Percentiles rank a stretch among this genome's conserved stretches.
Conservation (phyloP, 2,329 filamentous ascomycete species). For the Hypoxylon sp. region DNA sequence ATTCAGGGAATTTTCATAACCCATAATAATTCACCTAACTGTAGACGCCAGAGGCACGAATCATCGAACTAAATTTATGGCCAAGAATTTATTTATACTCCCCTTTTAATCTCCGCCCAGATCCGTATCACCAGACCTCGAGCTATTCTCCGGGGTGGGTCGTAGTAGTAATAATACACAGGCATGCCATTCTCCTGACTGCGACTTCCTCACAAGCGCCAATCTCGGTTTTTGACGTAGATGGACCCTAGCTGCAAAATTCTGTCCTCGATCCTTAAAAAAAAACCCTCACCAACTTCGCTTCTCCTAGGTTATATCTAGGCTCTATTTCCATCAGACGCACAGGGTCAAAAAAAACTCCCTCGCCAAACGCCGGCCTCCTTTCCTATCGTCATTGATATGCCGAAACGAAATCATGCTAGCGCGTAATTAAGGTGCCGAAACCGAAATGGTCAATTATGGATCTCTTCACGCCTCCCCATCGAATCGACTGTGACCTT, state of each 20-base stretch:
- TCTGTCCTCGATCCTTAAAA: conserved; percentile 23
- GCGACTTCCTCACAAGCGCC: conserved; percentile 26
- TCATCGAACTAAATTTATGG: neutral
- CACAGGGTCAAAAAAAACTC: conserved; percentile 44
- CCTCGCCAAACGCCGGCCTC: conserved; percentile 52
- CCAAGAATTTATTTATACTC: conserved; percentile 29
- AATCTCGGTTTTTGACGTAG: conserved; percentile 14
- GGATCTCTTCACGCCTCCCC: conserved; percentile 42
- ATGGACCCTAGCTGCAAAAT: conserved; percentile 18
- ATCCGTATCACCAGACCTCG: conserved; percentile 25
- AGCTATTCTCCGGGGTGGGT: conserved; percentile 21
- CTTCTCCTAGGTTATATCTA: conserved; percentile 34
- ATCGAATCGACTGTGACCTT: conserved; percentile 38
- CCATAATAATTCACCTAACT: neutral
- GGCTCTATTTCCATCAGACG: conserved; percentile 47
- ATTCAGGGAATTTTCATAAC: neutral
- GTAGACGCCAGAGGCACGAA: neutral
- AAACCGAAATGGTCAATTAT: conserved; percentile 27
- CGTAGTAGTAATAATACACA: conserved; percentile 43
- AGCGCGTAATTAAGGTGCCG: conserved; percentile 36
- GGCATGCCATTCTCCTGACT: conserved; percentile 40
- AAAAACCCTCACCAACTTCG: conserved; percentile 31
- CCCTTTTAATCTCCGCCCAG: conserved; percentile 25
- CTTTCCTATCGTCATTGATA: conserved; percentile 49
- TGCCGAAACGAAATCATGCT: conserved; percentile 44